Base-by-base conservation (phyloP, 75 land plant species). In the Cryptomeria japonica region DNA sequence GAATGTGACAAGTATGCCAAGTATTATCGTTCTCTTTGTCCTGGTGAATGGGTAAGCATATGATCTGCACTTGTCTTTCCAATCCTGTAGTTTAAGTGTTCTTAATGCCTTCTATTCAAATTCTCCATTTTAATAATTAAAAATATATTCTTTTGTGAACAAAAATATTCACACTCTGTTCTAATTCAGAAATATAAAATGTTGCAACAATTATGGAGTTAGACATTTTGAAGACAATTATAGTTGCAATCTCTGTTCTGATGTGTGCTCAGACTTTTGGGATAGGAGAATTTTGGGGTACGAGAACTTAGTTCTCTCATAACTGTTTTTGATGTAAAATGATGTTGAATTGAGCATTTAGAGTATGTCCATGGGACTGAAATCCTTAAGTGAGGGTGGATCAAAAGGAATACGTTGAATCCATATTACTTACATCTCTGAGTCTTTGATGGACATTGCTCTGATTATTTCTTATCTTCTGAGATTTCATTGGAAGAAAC, bases 1-100 rank as follows among this genome's bases (percentile, higher is more conserved):
- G 94, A 92, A 16, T 93, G 94, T 76, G 89, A 91, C 37, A 93
- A 93, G 83, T 93, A 92, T 88, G 88, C 89, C 36, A 89, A 72
- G 49, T 90, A 90, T 56, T 92, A 93, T 88, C 92, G 90, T 3
- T 93, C 93, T 12, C 82, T 92, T 2, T 92, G 92, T 84, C 94
- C 93, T 53, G 86, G 84, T 19, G 94, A 92, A 89, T 93, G 93
- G 94, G 92, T 92, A 56, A 83, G 86, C 89, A 44, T 37, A 36
- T 44, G 84, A 82, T 44, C 16, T 82, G 51, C 84, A 86, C 7
- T 80, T 37, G 28, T 80, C 11, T n/a, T 86, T 82, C 32, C 84
- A 86, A 3, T 76, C 19, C 32, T 86, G 22, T 42, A 76, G 34
- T 32, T n/a, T 75, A 32, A 28, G 84, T 46, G 46, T n/a, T 28